A percentile compares a stretch with the other conserved stretches of the same genome.
These are phyloP conservation scores for Zelopaecilomyces penicillatus DNA, from an alignment of 2,329 filamentous ascomycete species.

Conservation along the genomic window DNA sequence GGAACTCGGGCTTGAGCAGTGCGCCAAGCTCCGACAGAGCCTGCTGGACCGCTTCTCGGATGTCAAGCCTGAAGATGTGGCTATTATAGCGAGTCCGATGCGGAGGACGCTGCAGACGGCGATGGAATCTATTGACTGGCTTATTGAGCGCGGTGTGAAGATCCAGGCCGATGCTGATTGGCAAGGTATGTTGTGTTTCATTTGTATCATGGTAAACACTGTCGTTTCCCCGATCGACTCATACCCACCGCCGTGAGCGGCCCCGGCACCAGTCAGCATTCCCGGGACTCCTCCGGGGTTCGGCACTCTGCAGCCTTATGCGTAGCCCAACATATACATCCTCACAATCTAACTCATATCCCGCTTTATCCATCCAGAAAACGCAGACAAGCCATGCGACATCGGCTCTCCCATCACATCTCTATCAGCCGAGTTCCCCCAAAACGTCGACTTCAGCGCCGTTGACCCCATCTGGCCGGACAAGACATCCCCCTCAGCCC, in stretches of 20 bases:
- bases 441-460: slow-evolving; percentile 42
- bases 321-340: no score
- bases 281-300: no score
- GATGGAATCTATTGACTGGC: slow-evolving; percentile 47
- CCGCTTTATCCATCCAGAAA: slow-evolving; percentile 30
- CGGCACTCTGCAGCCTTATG: no score
- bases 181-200: slow-evolving; percentile 42
- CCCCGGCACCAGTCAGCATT: no score
- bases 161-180: slow-evolving; percentile 52
- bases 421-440: slow-evolving; percentile 42
- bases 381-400: slow-evolving; percentile 51
- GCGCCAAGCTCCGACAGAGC: slow-evolving; percentile 32
- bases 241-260: no score
- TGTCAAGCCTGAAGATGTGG: slow-evolving; percentile 25
- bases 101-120: slow-evolving; percentile 58
- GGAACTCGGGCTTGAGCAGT: slow-evolving; percentile 41
- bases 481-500: slow-evolving; percentile 42
- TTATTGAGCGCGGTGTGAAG: slow-evolving; percentile 45
- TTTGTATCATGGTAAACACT: no score
- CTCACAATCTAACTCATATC: no score
- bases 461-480: slow-evolving; percentile 55
- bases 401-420: slow-evolving; percentile 41
- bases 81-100: slow-evolving; percentile 58
- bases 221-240: no score
- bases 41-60: slow-evolving; percentile 30